These are phyloP conservation scores for Leccinum boreale DNA, from an alignment of 768 basidiomycete species.

Conservation along the genomic window DNA sequence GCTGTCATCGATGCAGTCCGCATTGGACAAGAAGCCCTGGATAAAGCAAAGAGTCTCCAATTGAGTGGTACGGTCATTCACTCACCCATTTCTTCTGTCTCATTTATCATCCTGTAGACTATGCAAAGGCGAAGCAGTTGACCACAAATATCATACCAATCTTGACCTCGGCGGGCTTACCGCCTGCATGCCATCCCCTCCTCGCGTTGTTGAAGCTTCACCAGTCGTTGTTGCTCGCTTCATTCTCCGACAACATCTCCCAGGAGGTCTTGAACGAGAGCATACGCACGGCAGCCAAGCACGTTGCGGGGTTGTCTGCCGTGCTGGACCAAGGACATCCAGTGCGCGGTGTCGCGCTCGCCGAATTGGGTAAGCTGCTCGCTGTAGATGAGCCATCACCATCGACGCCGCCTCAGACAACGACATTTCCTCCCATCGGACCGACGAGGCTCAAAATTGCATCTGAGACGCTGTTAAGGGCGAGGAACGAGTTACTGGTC, in stretches of 20 bases:
- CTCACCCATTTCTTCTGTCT: background rate
- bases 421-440: conserved; percentile 64
- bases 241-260: conserved; percentile 38
- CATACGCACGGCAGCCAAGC: conserved; percentile 54
- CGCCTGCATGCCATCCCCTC: conserved; percentile 73
- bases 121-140: conserved; percentile 52
- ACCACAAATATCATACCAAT: conserved; percentile 66
- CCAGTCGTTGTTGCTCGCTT: conserved; percentile 59
- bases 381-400: conserved; percentile 71
- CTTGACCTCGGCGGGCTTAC: conserved; percentile 53
- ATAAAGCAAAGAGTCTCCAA: conserved; percentile 66
- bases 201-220: conserved; percentile 72
- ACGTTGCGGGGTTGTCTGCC: conserved; percentile 48
- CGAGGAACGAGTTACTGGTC: conserved; percentile 56
- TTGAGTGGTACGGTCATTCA: conserved; percentile 43
- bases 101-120: conserved; percentile 40
- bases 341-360: conserved; percentile 66
- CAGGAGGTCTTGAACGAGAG: conserved; percentile 60
- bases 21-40: conserved; percentile 70
- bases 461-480: conserved; percentile 58
- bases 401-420: conserved; percentile 11
- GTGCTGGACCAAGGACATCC: conserved; percentile 71
- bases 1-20: conserved; percentile 60
- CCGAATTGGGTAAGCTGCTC: conserved; percentile 80
- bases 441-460: conserved; percentile 60